Conservation (phyloP, 139 green algal species). For the Chlamydomonas sphaeroides region DNA sequence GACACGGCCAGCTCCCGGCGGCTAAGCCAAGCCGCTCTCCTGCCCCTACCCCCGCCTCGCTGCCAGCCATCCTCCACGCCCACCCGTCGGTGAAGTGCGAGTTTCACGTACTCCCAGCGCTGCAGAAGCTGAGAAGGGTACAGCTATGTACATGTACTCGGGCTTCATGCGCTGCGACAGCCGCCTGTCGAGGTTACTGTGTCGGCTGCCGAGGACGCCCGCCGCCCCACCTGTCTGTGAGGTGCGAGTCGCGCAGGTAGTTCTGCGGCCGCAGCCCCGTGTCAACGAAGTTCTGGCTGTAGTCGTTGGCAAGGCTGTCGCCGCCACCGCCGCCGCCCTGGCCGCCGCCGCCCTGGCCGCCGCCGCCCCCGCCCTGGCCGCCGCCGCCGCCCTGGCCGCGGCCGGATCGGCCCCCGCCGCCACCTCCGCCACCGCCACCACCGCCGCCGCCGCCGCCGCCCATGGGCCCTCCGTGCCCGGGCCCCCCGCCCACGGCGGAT, state of each 20-base stretch:
- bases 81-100: too few relatives aligned
- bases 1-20: too few relatives aligned
- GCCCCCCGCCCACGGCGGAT: neutral
- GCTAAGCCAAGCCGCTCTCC: too few relatives aligned
- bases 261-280: constrained; percentile 84
- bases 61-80: too few relatives aligned
- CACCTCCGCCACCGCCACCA: neutral
- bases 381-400: neutral
- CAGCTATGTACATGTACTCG: too few relatives aligned
- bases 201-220: too few relatives aligned
- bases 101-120: too few relatives aligned
- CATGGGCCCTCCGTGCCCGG: neutral
- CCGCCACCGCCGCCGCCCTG: neutral
- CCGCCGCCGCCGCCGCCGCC: neutral
- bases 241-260: constrained; percentile 78
- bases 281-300: constrained; percentile 91
- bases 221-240: constrained; percentile 54
- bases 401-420: neutral
- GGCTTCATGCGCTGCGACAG: too few relatives aligned
- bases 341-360: neutral
- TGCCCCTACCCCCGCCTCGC: too few relatives aligned
- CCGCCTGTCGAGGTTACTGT: too few relatives aligned
- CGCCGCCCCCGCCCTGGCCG: neutral
- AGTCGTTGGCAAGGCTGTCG: constrained; percentile 68
- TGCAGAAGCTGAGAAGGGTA: too few relatives aligned